These are phyloP conservation scores for Persicaria maculosa DNA, from an alignment of 148 eudicot genomes.

Conservation along the genomic window DNA sequence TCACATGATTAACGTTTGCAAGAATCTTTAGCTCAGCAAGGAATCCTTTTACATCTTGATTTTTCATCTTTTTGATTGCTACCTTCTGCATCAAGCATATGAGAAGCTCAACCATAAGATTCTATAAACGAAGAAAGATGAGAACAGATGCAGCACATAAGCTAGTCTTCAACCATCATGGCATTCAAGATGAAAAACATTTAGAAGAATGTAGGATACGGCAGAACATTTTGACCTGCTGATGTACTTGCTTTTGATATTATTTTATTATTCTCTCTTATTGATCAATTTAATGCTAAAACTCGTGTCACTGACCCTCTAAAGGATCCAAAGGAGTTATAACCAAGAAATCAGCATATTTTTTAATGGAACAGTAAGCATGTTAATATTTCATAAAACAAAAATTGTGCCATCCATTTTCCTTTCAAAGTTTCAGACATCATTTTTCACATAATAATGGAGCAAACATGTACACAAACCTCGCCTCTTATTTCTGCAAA, in stretches of 20 bases:
- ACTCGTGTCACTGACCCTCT: background rate
- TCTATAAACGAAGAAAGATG: background rate
- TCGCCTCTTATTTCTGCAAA: constrained; percentile 56
- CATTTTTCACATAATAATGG: background rate
- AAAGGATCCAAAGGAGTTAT: background rate
- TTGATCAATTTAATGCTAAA: background rate
- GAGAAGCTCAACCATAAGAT: background rate
- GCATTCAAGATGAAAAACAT: background rate
- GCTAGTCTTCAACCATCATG: background rate
- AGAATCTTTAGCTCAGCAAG: constrained; percentile 51
- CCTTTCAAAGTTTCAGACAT: too few species aligned
- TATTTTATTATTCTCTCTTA: background rate
- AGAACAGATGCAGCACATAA: background rate
- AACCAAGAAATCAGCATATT: background rate
- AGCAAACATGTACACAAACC: constrained; percentile 21
- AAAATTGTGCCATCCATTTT: too few species aligned
- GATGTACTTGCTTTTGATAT: background rate
- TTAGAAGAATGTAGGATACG: background rate
- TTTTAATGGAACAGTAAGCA: background rate
- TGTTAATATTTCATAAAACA: background rate
- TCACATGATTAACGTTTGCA: constrained; percentile 50
- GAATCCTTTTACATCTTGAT: constrained; percentile 44
- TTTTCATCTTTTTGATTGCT: constrained; percentile 52
- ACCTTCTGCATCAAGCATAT: constrained; percentile 33
- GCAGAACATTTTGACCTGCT: background rate